Evolutionary conservation across 441 rosid species (phyloP).

Genomic region (Arabidopsis lyrata): DNA sequence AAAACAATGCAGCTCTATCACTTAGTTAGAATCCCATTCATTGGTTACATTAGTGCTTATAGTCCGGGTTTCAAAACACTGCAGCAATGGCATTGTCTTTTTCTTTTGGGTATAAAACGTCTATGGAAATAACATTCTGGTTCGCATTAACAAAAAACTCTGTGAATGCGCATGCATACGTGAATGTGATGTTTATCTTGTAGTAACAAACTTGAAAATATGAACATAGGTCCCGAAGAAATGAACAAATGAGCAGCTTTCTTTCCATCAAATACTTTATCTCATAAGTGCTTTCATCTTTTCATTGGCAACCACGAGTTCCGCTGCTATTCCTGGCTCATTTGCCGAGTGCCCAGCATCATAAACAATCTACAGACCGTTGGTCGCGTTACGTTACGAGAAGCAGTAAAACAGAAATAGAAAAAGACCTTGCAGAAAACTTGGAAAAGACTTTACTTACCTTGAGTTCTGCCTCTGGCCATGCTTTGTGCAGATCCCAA

Average conservation of each 20-base stretch:
- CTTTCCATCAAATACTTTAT: constrained; percentile 34
- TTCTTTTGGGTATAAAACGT: background rate
- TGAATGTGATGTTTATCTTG: background rate
- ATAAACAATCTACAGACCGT: constrained; percentile 57
- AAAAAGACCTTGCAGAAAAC: background rate
- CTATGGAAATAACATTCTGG: background rate
- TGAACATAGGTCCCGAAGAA: background rate
- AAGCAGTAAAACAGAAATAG: background rate
- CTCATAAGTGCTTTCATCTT: constrained; percentile 58
- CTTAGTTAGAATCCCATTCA: no score
- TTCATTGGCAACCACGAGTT: constrained; percentile 87
- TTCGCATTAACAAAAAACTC: background rate
- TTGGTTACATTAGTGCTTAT: no score
- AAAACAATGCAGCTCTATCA: background rate
- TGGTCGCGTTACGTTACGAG: background rate
- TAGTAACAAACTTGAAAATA: constrained; percentile 14
- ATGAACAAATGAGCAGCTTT: background rate
- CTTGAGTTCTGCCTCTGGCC: constrained; percentile 96
- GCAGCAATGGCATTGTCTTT: background rate
- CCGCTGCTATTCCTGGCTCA: constrained; percentile 82
- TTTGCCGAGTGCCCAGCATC: constrained; percentile 97
- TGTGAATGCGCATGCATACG: constrained; percentile 3
- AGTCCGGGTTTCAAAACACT: background rate
- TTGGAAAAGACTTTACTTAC: constrained; percentile 41
- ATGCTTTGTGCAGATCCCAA: constrained; percentile 97